A percentile compares a stretch with the other conserved stretches of the same genome.
phyloP scores from a whole-genome alignment of 1,284 basidiomycete species.

The Blastosporella zonata region DNA sequence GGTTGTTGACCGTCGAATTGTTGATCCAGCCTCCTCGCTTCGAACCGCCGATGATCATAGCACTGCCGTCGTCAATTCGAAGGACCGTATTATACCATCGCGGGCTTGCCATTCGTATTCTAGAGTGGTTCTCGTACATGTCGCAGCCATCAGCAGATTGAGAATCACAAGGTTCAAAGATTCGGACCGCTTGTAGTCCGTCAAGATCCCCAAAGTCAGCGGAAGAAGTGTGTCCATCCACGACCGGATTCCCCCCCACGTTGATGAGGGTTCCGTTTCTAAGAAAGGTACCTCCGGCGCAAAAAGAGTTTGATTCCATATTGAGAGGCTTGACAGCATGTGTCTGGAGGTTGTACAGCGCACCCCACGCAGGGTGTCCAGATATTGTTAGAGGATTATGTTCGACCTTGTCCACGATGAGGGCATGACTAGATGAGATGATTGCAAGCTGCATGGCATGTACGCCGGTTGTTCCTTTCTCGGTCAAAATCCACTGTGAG shows the following conservation, averaged over 20 bases:
- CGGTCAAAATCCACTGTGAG: conserved; percentile 25
- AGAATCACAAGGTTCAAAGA: conserved; percentile 68
- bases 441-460: conserved; percentile 78
- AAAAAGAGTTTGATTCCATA: conserved; percentile 83
- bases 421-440: conserved; percentile 65
- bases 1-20: conserved; percentile 74
- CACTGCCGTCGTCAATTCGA: conserved; percentile 72
- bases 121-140: conserved; percentile 63
- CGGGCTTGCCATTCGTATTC: conserved; percentile 66
- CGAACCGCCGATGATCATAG: conserved; percentile 80
- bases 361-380: conserved; percentile 78
- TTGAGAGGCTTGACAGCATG: conserved; percentile 60
- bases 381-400: conserved; percentile 73
- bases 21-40: conserved; percentile 81
- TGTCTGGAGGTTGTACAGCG: conserved; percentile 66
- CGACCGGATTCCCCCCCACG: conserved; percentile 76
- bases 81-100: conserved; percentile 77
- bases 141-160: conserved; percentile 47
- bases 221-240: conserved; percentile 55
- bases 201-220: conserved; percentile 75
- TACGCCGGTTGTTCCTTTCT: conserved; percentile 73
- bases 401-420: conserved; percentile 83
- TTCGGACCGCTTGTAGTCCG: conserved; percentile 71
- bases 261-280: conserved; percentile 74
- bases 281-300: conserved; percentile 78